Conservation (phyloP, 768 basidiomycete species). For the Tylopilus sp. region DNA sequence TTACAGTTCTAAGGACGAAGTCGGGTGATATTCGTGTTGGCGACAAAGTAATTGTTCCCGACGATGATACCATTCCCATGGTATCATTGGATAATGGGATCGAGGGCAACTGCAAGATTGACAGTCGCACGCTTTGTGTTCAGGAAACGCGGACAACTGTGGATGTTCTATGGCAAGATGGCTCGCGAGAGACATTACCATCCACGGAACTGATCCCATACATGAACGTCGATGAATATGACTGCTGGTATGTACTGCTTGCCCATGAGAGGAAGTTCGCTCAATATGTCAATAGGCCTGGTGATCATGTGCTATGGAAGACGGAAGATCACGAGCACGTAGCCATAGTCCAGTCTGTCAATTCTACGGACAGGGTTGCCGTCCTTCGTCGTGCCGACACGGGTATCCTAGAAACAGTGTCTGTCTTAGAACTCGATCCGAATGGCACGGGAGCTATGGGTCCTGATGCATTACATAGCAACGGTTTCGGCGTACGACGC, state of each 20-base stretch:
- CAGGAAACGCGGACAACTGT: slow-evolving; percentile 67
- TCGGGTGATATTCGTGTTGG: slow-evolving; percentile 71
- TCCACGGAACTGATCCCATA: slow-evolving; percentile 76
- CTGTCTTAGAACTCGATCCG: slow-evolving; percentile 85
- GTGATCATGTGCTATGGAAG: slow-evolving; percentile 85
- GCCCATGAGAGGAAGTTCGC: not conserved
- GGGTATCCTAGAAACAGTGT: slow-evolving; percentile 58
- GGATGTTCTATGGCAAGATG: slow-evolving; percentile 87
- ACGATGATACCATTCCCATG: slow-evolving; percentile 42
- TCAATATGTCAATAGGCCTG: slow-evolving; percentile 58
- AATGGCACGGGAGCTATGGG: slow-evolving; percentile 63
- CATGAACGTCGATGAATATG: slow-evolving; percentile 86
- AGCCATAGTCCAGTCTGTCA: slow-evolving; percentile 77
- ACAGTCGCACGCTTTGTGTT: slow-evolving; percentile 59
- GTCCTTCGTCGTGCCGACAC: slow-evolving; percentile 56
- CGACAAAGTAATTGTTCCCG: slow-evolving; percentile 63
- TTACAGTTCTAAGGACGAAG: slow-evolving; percentile 60
- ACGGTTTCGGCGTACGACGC: slow-evolving; percentile 74
- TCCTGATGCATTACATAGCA: slow-evolving; percentile 40
- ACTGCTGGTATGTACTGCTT: slow-evolving; percentile 64
- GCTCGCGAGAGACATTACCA: slow-evolving; percentile 55
- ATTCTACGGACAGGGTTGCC: slow-evolving; percentile 69
- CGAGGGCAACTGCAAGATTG: slow-evolving; percentile 43
- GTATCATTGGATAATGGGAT: slow-evolving; percentile 60
- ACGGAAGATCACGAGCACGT: slow-evolving; percentile 62